Conservation (phyloP, 768 basidiomycete genomes). For the Lactifluus hygrophoroides region DNA sequence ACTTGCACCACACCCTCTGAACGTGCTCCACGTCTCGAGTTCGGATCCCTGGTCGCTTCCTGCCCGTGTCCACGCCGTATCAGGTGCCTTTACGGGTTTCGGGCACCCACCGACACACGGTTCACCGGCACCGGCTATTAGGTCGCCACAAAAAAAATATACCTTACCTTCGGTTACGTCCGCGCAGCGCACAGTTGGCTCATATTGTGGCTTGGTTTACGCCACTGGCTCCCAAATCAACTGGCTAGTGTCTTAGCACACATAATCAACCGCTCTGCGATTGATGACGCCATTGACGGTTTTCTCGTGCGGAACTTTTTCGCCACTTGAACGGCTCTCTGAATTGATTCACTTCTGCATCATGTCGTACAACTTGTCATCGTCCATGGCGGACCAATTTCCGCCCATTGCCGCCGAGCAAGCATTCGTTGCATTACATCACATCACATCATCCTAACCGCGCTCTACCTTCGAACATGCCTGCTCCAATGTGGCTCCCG, state of each 20-base stretch:
- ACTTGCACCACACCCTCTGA: background rate
- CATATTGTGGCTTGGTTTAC: background rate
- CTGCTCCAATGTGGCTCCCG: background rate
- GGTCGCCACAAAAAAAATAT: background rate
- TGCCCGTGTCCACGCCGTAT: background rate
- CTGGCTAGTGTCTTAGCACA: background rate
- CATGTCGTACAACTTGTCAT: background rate
- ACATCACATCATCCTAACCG: background rate
- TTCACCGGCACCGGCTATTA: background rate
- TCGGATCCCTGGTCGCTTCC: conserved; percentile 1
- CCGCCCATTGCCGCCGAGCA: conserved; percentile 3
- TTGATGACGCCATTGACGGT: background rate
- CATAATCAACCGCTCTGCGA: no score
- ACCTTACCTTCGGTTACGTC: background rate
- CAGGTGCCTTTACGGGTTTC: background rate
- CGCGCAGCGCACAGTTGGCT: background rate
- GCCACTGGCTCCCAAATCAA: background rate
- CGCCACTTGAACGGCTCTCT: background rate
- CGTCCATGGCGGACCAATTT: background rate
- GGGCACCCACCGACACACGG: background rate
- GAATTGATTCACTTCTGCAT: background rate
- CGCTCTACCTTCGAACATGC: background rate
- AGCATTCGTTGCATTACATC: background rate
- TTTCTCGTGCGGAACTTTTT: background rate
- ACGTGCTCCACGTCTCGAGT: background rate